Evolutionary conservation across 129 eudicot genomes (phyloP), one percentile per base, ranked within the genome.

Genomic region (Flaveria trinervia): DNA sequence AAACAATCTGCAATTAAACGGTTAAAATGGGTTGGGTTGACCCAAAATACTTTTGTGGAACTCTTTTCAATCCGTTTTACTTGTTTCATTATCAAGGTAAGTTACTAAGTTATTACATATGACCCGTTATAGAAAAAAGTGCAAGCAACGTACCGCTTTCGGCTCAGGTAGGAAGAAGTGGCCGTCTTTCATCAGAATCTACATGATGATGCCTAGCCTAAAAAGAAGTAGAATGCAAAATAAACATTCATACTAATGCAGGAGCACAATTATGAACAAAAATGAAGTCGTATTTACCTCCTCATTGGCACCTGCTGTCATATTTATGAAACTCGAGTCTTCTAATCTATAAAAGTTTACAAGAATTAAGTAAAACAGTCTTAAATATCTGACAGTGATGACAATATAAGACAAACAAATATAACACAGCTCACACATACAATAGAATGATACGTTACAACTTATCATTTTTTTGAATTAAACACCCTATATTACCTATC

Each of bases 231-330:
- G 28, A 81, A 71, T 25, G 45, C 68, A 50, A 48, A 59, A 73
- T 11, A 23, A 59, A 33, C n/a, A 12, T 59, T 45, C 65, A n/a
- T 54, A 55, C 23, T 71, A 39, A 7, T 39, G 18, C 9, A 49
- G 5, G 72, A 14, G 30, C 50, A 6, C 26, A 75, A 55, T 23
- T 28, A 49, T 22, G 77, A 55, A 75, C 46, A 74, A 70, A 33
- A 44, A 4, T 43, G 33, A 66, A 15, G 5, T 16, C 25, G 75
- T 44, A 18, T 65, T 9, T 68, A 94, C 97, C 90, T 91, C 98
- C 70, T 89, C 97, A 77, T 87, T 87, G 43, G 96, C 98, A 73
- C 93, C 97, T 10, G 97, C 96, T 71, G 98, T 86, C 80, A 94
- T 94, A 75, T 94, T 78, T 69, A 94, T 77, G 73, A 93, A 91